These are phyloP conservation scores for Inga leiocalycina DNA, from an alignment of 306 rosid genomes.

Conservation along the genomic window DNA sequence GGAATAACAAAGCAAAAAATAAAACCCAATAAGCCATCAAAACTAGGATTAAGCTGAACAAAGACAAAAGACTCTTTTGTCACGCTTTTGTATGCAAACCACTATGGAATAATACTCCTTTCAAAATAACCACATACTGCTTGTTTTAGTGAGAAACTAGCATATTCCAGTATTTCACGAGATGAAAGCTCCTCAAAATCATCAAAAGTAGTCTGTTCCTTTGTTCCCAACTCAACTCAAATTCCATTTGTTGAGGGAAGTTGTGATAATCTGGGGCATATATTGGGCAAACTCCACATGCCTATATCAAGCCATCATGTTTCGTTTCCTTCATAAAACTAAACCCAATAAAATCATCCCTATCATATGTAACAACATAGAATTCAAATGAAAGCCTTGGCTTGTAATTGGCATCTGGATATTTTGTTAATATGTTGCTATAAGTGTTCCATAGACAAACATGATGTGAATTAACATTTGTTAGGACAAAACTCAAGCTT, in stretches of 20 bases:
- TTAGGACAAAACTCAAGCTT: fast-evolving
- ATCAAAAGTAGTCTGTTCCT: neutral
- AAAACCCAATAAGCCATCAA: neutral
- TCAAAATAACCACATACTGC: neutral
- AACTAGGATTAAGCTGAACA: neutral
- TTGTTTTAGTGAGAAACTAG: neutral
- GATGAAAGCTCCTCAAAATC: neutral
- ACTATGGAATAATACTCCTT: neutral
- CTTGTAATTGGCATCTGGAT: too few species aligned
- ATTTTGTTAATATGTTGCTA: neutral
- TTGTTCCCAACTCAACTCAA: neutral
- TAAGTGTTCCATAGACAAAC: neutral
- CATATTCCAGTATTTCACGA: neutral
- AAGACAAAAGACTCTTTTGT: neutral
- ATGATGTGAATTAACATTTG: neutral
- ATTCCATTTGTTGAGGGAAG: neutral
- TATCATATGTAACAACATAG: neutral
- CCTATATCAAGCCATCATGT: neutral
- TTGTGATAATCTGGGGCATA: constrained; percentile 9
- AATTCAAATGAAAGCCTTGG: constrained; percentile 4
- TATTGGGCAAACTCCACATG: constrained; percentile 32
- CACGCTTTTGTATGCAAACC: neutral
- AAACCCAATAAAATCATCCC: neutral
- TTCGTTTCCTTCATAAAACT: too few species aligned
- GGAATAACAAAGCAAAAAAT: neutral